Evolutionary conservation across 2,329 filamentous ascomycete species (phyloP), one percentile per base, ranked within the genome.

Genomic region (Akanthomyces dipterigenus): DNA sequence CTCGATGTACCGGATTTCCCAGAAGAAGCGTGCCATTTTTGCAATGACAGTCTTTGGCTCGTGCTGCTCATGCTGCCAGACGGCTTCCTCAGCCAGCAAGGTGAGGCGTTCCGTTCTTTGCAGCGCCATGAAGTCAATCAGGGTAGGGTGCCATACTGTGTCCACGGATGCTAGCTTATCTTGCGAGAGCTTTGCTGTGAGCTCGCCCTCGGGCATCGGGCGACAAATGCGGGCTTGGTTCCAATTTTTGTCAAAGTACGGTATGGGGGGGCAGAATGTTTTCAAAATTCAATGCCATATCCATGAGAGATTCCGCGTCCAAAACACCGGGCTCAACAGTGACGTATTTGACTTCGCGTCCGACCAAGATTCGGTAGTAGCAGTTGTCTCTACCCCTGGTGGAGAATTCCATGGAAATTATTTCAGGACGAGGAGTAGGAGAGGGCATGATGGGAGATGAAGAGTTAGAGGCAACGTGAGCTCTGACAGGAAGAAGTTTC

Each of bases 21-120:
- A 73, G 59, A 70, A 66, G 43, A 73, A 73, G 53, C 70, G 67
- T 38, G 71, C 70, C 62, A 71, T 70, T 62, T 73, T 73, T 58
- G 70, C 69, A 57, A 75, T 46, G 24, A 60, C 36, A 12, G 57
- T 34, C 34, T 38, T 11, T 50, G 48, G 60, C 48, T 16, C 46
- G n/a, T 24, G 50, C 20, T 65, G 26, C 36, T 61, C 62, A 22
- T 64, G 63, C 62, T 67, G 62, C 60, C 43, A 66, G 62, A 66
- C 36, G 53, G 65, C 67, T 65, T 70, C 66, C 61, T 69, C 68
- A 55, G 63, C 61, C 65, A 60, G 64, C 64, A 64, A 64, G 24
- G 66, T 70, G 60, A 71, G 67, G 55, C 64, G 64, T 61, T 69
- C 62, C 38, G 61, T 68, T 61, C 63, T 72, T 26, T 67, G 62